These are phyloP conservation scores for Magnolia officinalis DNA, from an alignment of 164 flowering plant genomes.

Conservation along the genomic window DNA sequence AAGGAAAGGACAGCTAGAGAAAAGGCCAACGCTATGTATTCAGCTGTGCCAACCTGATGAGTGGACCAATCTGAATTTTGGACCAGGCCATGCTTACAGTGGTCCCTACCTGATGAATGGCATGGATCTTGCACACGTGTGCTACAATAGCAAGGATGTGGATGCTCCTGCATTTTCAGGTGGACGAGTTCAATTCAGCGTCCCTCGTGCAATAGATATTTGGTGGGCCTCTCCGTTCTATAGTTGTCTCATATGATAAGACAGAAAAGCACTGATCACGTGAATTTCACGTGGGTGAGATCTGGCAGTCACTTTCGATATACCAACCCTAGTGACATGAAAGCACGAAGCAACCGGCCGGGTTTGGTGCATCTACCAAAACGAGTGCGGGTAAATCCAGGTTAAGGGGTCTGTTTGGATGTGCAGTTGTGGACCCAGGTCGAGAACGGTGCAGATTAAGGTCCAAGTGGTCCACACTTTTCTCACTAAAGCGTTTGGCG, in stretches of 20 bases:
- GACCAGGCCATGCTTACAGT: not conserved
- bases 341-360: not conserved
- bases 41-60: not conserved
- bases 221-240: not conserved
- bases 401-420: too few species aligned
- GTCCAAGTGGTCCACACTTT: too few species aligned
- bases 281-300: not conserved
- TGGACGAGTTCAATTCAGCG: too few species aligned
- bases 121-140: not conserved
- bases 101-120: not conserved
- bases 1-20: too few species aligned
- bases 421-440: too few species aligned
- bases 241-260: not conserved
- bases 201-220: not conserved
- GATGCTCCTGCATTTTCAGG: not conserved
- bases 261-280: not conserved
- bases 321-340: not conserved
- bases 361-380: too few species aligned
- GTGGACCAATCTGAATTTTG: not conserved
- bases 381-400: too few species aligned
- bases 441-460: too few species aligned
- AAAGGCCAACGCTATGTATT: too few species aligned
- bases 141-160: too few species aligned
- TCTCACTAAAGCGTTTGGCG: too few species aligned
- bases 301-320: not conserved